Evolutionary conservation across 495 filamentous ascomycete species (phyloP).

Genomic region (Aspergillus nidulans): DNA sequence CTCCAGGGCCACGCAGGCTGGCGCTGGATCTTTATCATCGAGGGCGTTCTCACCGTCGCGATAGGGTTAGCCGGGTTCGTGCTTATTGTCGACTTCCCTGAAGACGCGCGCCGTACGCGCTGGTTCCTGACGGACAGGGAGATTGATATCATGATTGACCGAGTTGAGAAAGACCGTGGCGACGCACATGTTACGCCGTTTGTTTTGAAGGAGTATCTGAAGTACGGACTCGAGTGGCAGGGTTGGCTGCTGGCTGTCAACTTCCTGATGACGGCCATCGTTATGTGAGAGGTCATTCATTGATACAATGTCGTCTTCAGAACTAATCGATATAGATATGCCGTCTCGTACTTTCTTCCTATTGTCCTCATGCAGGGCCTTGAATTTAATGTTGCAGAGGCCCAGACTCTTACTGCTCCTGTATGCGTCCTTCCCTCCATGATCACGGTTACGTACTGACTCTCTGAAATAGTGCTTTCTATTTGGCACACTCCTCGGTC

Average conservation of each 20-base stretch:
- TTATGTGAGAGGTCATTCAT: too few relatives aligned
- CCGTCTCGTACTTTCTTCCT: not conserved
- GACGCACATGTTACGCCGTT: slow-evolving; percentile 44
- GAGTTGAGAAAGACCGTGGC: slow-evolving; percentile 47
- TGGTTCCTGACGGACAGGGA: slow-evolving; percentile 38
- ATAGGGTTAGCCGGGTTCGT: slow-evolving; percentile 36
- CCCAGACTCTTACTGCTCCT: not conserved
- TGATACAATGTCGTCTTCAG: too few relatives aligned
- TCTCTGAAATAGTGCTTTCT: not conserved
- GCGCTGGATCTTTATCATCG: slow-evolving; percentile 56
- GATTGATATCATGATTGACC: slow-evolving; percentile 44
- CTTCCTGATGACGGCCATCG: slow-evolving; percentile 26
- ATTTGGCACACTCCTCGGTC: slow-evolving; percentile 4
- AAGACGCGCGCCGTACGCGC: slow-evolving; percentile 36
- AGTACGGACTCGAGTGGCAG: slow-evolving; percentile 45
- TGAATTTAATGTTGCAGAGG: not conserved
- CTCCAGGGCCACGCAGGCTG: slow-evolving; percentile 45
- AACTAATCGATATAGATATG: too few relatives aligned
- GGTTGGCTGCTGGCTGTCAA: slow-evolving; percentile 52
- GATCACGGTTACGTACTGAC: not conserved
- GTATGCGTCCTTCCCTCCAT: slow-evolving; percentile 16
- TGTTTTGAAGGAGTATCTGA: slow-evolving; percentile 36
- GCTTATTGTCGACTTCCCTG: slow-evolving; percentile 49
- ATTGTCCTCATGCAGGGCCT: not conserved
- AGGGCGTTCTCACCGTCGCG: slow-evolving; percentile 39